Percentiles rank a stretch among this genome's conserved stretches.
Evolutionary conservation across 139 green algal genomes (phyloP).

Genomic region (Medakamo hakoo): DNA sequence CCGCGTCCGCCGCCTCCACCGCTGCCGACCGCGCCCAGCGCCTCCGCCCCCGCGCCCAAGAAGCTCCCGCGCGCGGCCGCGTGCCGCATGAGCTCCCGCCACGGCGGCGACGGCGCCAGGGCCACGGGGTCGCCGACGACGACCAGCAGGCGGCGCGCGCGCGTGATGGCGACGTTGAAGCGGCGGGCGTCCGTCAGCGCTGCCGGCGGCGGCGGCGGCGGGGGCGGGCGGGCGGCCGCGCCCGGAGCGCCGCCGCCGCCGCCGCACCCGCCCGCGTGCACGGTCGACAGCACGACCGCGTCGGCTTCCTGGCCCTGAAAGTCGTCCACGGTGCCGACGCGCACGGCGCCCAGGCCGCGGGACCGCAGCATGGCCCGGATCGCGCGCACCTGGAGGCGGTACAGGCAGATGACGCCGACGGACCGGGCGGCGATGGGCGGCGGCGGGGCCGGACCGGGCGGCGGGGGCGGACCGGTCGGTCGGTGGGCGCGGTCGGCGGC

Average conservation of each 20-base stretch:
- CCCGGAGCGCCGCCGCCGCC: too few species aligned
- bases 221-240: conserved; percentile 8
- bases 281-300: conserved; percentile 71
- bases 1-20: too few species aligned
- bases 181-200: conserved; percentile 3
- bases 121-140: conserved; percentile 58
- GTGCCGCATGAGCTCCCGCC: conserved; percentile 50
- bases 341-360: conserved; percentile 32
- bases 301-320: conserved; percentile 58
- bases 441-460: too few species aligned
- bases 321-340: conserved; percentile 68
- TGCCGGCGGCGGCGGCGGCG: background rate
- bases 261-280: conserved; percentile 26
- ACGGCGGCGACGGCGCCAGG: conserved; percentile 36
- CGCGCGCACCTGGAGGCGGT: conserved; percentile 50
- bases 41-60: conserved; percentile 7
- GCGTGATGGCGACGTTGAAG: conserved; percentile 84
- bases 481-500: background rate
- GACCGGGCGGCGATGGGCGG: too few species aligned
- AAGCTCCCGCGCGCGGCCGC: conserved; percentile 25
- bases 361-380: conserved; percentile 55
- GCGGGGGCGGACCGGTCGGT: background rate
- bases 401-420: conserved; percentile 40
- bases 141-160: conserved; percentile 66
- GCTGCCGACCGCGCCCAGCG: background rate